Evolutionary conservation across 441 rosid genomes (phyloP), one percentile per base, ranked within the genome.

Genomic region (Kokia cookei): DNA sequence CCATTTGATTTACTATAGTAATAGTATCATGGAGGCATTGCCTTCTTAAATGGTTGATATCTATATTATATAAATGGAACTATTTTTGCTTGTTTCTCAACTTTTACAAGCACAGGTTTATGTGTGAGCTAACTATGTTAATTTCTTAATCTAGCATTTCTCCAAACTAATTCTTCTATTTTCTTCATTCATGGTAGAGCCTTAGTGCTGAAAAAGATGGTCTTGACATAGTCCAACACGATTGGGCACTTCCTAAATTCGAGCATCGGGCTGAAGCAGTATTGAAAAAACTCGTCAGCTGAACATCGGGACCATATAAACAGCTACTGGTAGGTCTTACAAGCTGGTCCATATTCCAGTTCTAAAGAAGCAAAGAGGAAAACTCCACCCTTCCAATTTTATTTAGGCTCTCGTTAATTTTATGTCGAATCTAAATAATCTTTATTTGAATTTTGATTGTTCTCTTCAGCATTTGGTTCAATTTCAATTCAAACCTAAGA

Each of bases 221-320:
- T 48, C 97, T 96, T 1, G 98, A 96, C 85, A 92, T 92, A 69
- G 67, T 89, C 74, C 97, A 91, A 76, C 97, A 96, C 42, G 98
- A 90, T n/a, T 93, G 98, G 99, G 91, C 87, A 43, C 80, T 90
- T 35, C 97, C 97, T 0, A 85, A 88, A 75, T 92, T 96, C 15
- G 99, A 96, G 89, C 92, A 86, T 72, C 94, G 93, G 1, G 99
- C 98, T 4, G 98, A 93, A 85, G 82, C 89, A 12, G 91, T 87
- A 10, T 80, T 96, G 82, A 90, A 84, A 82, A 89, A 92, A 75
- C 87, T 96, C 24, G 54, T 90, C 26, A 66, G 74, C 51, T 89
- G 85, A 88, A 76, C 59, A 48, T 3, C 13, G 40, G 67, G 69
- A 66, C 26, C 35, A 19, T 12, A 26, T 12, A 42, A 32, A 9